Evolutionary conservation across 176 grass and related monocot species (phyloP).

Genomic region (Eragrostis nindensis): DNA sequence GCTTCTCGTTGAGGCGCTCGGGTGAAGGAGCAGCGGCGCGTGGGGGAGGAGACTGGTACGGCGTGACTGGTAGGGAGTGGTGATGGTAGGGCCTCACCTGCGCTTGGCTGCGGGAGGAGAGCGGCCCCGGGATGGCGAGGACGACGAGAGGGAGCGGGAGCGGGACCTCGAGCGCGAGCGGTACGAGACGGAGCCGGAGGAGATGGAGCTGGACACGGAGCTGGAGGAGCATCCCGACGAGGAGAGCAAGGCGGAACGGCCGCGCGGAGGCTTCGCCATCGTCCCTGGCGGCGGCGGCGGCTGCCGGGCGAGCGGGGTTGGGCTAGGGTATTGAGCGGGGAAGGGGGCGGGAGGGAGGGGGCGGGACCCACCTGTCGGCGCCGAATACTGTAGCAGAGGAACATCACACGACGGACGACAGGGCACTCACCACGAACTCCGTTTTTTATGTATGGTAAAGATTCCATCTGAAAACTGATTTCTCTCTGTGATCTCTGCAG

Average conservation of each 20-base stretch:
- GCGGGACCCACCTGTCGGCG: too few relatives aligned
- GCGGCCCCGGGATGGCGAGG: constrained; percentile 79
- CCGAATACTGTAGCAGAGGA: too few relatives aligned
- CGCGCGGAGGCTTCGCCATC: constrained; percentile 90
- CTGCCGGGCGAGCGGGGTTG: not conserved
- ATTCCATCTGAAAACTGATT: not conserved
- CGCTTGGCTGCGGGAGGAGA: constrained; percentile 70
- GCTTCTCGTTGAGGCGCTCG: too few relatives aligned
- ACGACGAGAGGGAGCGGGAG: constrained; percentile 59
- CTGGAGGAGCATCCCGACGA: constrained; percentile 76
- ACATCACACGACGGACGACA: too few relatives aligned
- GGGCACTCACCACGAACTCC: too few relatives aligned
- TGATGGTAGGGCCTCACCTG: constrained; percentile 52
- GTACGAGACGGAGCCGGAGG: constrained; percentile 54
- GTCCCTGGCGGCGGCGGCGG: constrained; percentile 39
- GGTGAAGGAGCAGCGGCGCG: too few relatives aligned
- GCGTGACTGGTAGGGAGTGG: too few relatives aligned
- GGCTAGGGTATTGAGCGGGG: constrained; percentile 46
- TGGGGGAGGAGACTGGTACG: too few relatives aligned
- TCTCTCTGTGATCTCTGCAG: constrained; percentile 39
- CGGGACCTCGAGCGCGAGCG: constrained; percentile 65
- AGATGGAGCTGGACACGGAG: constrained; percentile 60
- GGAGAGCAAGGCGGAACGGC: constrained; percentile 60
- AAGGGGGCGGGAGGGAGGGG: too few relatives aligned
- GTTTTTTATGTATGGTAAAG: too few relatives aligned